phyloP scores from a whole-genome alignment of 2,329 filamentous ascomycete species.

The Colletotrichum endophyticum region DNA sequence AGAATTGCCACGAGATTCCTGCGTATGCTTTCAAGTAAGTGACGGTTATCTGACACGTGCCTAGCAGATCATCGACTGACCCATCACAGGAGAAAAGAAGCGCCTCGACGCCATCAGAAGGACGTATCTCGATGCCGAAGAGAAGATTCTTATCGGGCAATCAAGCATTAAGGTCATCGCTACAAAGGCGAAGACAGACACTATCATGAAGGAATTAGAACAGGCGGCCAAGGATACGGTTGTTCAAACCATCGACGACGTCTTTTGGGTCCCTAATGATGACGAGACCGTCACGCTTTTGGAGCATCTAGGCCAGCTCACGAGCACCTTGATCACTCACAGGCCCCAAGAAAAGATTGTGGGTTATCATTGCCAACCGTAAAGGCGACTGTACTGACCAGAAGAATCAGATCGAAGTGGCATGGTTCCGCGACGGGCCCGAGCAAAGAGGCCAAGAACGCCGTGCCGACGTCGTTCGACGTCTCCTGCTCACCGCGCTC shows the following conservation, averaged over 20 bases:
- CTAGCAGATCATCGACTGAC: not conserved
- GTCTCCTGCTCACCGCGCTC: conserved; percentile 13
- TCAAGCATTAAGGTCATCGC: conserved; percentile 39
- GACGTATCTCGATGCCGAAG: conserved; percentile 34
- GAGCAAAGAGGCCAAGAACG: conserved; percentile 8
- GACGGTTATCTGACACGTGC: too few relatives aligned
- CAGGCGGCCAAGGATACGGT: not conserved
- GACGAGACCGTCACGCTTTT: conserved; percentile 29
- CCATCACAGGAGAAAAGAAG: not conserved
- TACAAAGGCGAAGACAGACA: conserved; percentile 37
- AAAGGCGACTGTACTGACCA: not conserved
- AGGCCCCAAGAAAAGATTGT: not conserved
- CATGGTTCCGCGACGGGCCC: not conserved
- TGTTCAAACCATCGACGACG: conserved; percentile 26
- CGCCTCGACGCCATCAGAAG: conserved; percentile 18
- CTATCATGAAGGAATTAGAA: conserved; percentile 33
- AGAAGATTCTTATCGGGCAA: conserved; percentile 39
- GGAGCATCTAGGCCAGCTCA: conserved; percentile 41
- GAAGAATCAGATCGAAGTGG: conserved; percentile 21
- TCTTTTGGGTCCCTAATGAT: conserved; percentile 27
- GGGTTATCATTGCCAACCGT: not conserved
- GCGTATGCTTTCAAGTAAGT: conserved; percentile 9
- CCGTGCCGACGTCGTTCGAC: conserved; percentile 20
- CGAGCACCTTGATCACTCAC: conserved; percentile 28
- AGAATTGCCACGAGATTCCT: conserved; percentile 30